Evolutionary conservation across 2,329 filamentous ascomycete genomes (phyloP).

Genomic region (Dothideomycetidae sp.): DNA sequence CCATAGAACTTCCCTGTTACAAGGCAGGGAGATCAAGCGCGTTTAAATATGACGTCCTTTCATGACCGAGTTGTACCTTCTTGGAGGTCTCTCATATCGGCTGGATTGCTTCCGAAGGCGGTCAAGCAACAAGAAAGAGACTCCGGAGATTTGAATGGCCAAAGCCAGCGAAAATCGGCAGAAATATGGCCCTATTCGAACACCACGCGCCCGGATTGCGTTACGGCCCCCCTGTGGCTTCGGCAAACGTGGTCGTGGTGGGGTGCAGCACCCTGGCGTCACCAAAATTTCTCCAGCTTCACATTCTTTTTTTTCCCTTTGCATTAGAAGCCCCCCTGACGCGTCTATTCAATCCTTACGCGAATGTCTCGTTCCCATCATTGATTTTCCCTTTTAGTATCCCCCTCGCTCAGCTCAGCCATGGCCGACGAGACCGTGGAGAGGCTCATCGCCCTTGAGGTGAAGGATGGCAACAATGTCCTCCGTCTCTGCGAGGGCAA

Average conservation of each 20-base stretch:
- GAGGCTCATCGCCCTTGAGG: slow-evolving; percentile 64
- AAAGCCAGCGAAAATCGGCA: background rate
- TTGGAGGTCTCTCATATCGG: too few relatives aligned
- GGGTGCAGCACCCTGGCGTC: background rate
- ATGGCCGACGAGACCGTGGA: slow-evolving; percentile 14
- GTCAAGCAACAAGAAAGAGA: too few relatives aligned
- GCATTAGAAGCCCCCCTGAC: slow-evolving; percentile 4
- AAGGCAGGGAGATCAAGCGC: too few relatives aligned
- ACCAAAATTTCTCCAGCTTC: background rate
- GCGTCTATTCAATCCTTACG: slow-evolving; percentile 2
- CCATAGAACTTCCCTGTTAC: too few relatives aligned
- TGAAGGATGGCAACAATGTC: slow-evolving; percentile 63
- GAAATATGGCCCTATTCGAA: background rate
- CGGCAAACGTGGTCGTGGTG: background rate
- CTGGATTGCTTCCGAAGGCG: too few relatives aligned
- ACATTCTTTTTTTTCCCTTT: slow-evolving; percentile 6
- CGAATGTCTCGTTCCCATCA: slow-evolving; percentile 4
- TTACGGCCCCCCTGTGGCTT: background rate
- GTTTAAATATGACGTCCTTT: too few relatives aligned
- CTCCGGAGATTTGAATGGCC: too few relatives aligned
- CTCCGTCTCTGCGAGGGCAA: slow-evolving; percentile 64
- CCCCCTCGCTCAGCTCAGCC: slow-evolving; percentile 2
- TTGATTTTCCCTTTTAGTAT: background rate
- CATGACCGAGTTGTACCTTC: too few relatives aligned
- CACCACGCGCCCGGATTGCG: too few relatives aligned